A percentile compares a stretch with the other conserved stretches of the same genome.
Conservation (phyloP, 768 basidiomycete genomes). For the Hypholoma sublateritium region DNA sequence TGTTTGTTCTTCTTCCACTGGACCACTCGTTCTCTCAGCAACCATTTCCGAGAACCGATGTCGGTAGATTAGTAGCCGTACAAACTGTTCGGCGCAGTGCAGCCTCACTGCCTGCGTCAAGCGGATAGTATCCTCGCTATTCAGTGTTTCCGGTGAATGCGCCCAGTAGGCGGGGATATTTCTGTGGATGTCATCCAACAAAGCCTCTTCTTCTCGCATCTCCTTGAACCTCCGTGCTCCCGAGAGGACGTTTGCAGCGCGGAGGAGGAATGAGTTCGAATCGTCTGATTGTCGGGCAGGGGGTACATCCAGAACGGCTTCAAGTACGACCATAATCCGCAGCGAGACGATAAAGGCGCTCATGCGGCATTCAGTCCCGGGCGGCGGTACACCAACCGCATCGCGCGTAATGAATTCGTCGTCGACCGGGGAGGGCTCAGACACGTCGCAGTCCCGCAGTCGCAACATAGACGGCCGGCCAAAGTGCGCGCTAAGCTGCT, state of each 20-base stretch:
- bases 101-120: constrained; percentile 87
- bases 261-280: constrained; percentile 73
- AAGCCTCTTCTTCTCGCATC: constrained; percentile 74
- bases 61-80: constrained; percentile 84
- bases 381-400: constrained; percentile 61
- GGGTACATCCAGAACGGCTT: constrained; percentile 82
- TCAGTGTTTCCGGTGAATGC: constrained; percentile 77
- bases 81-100: constrained; percentile 85
- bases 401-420: constrained; percentile 88
- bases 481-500: constrained; percentile 87
- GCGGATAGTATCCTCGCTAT: constrained; percentile 83
- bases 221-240: constrained; percentile 62
- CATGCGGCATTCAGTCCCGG: constrained; percentile 74
- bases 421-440: constrained; percentile 81
- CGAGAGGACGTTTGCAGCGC: constrained; percentile 68
- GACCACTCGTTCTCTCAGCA: constrained; percentile 61
- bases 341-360: constrained; percentile 77
- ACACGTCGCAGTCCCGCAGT: constrained; percentile 88
- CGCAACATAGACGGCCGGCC: constrained; percentile 87
- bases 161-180: constrained; percentile 77
- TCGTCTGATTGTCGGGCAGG: constrained; percentile 64
- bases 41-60: constrained; percentile 81
- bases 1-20: constrained; percentile 51
- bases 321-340: constrained; percentile 84
- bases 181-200: constrained; percentile 78